phyloP scores from a whole-genome alignment of 176 grass and related monocot species.

The Triticum urartu region DNA sequence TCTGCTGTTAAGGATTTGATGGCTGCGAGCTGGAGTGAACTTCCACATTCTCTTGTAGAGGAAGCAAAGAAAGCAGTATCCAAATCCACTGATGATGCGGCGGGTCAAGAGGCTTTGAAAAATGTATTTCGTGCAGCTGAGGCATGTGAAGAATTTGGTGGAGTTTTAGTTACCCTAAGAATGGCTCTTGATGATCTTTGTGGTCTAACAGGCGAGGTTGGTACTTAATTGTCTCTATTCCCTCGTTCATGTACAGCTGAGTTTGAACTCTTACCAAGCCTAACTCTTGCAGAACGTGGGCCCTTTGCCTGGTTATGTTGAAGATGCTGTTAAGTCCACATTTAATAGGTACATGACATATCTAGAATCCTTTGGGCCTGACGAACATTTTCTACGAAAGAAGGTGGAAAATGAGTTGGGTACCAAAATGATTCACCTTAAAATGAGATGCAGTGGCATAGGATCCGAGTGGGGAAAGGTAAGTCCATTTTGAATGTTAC shows the following conservation, averaged over 20 bases:
- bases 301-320: constrained; percentile 73
- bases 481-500: background rate
- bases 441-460: constrained; percentile 94
- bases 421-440: constrained; percentile 98
- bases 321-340: constrained; percentile 87
- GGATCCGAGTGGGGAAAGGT: constrained; percentile 95
- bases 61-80: constrained; percentile 75
- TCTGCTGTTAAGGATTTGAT: constrained; percentile 88
- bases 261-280: constrained; percentile 33
- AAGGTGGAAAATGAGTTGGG: constrained; percentile 94
- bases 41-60: constrained; percentile 57
- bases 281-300: constrained; percentile 62
- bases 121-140: constrained; percentile 79
- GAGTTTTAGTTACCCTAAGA: constrained; percentile 71
- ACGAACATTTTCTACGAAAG: constrained; percentile 72
- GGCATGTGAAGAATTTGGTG: constrained; percentile 85
- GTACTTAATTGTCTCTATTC: constrained; percentile 31
- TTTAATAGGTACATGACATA: constrained; percentile 76
- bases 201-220: constrained; percentile 76
- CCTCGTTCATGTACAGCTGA: background rate
- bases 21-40: constrained; percentile 80
- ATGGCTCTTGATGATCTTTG: constrained; percentile 92
- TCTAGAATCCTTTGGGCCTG: constrained; percentile 78
- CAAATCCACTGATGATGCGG: constrained; percentile 63
- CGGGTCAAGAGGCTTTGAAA: constrained; percentile 67